Conservation (phyloP, 2,329 filamentous ascomycete species). For the Sodiomyces alkalinus region DNA sequence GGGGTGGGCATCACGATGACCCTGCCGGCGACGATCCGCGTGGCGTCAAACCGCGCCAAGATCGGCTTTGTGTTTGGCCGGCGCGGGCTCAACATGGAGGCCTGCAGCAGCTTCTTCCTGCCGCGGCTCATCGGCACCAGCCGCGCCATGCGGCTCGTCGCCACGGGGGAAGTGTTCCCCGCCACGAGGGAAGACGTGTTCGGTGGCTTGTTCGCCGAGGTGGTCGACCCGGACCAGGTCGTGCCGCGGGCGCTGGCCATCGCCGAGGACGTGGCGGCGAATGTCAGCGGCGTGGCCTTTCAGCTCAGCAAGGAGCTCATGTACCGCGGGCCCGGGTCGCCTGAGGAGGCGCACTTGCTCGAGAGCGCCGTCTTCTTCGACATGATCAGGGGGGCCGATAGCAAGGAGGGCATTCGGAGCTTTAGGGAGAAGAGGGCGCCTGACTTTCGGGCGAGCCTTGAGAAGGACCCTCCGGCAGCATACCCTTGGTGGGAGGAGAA, state of each 20-base stretch:
- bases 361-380: conserved; percentile 51
- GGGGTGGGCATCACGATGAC: conserved; percentile 49
- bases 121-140: conserved; percentile 52
- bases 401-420: conserved; percentile 50
- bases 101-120: conserved; percentile 55
- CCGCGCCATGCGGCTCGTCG: conserved; percentile 48
- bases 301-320: conserved; percentile 59
- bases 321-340: conserved; percentile 39
- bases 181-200: conserved; percentile 34
- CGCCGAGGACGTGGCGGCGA: conserved; percentile 49
- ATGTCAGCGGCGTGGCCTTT: conserved; percentile 49
- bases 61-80: conserved; percentile 62
- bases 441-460: conserved; percentile 44
- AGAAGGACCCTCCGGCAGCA: conserved; percentile 38
- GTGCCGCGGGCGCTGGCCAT: conserved; percentile 49
- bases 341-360: conserved; percentile 56
- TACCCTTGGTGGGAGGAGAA: conserved; percentile 55
- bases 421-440: conserved; percentile 55
- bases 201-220: conserved; percentile 49
- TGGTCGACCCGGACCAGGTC: conserved; percentile 44
- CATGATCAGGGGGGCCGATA: conserved; percentile 40
- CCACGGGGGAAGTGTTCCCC: conserved; percentile 48
- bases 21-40: conserved; percentile 34
- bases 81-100: conserved; percentile 58
- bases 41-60: conserved; percentile 43